Evolutionary conservation across 257 asterid species (phyloP), one percentile per base, ranked within the genome.

Genomic region (Penstemon newberryi): DNA sequence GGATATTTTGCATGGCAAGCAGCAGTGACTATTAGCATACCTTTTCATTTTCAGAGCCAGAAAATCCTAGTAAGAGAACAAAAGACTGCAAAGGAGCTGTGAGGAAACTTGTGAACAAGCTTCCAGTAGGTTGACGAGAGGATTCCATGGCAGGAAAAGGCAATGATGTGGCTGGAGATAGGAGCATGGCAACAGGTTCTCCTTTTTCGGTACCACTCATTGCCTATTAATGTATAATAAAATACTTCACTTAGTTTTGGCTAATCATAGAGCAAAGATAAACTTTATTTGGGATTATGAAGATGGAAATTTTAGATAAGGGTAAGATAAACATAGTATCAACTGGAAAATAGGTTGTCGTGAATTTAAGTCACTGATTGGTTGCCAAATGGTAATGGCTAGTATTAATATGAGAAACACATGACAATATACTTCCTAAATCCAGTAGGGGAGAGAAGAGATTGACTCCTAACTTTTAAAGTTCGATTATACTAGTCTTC

Each of bases 201-300:
- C 99, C 96, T 79, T 90, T 93, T 79, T 93, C 97, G 41, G 92
- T 75, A 67, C 96, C 97, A 77, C 82, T 81, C 70, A 93, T 73
- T 55, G 72, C 90, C 99, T 93, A 91, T 67, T 60, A 56, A 76
- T 39, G 54, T 19, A 44, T 38, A 13, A 37, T 50, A 2, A 25
- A 56, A 71, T 63, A 65, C 69, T 62, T 73, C 53, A 46, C 61
- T 69, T 66, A 66, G 69, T 40, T 73, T 63, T 57, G 13, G 52
- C 46, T 5, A 38, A 51, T 64, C 46, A 62, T 58, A 33, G 55
- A 71, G 56, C 36, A 15, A 69, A 65, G 56, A 18, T 8, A 70
- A 53, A 46, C 15, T 63, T 4, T 4, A 56, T 3, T 68, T 55
- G 43, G 53, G 38, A 49, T 46, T 63, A 37, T 43, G 37, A 58